Base-by-base conservation (phyloP, 345 rosid species). In the Kernera saxatilis region DNA sequence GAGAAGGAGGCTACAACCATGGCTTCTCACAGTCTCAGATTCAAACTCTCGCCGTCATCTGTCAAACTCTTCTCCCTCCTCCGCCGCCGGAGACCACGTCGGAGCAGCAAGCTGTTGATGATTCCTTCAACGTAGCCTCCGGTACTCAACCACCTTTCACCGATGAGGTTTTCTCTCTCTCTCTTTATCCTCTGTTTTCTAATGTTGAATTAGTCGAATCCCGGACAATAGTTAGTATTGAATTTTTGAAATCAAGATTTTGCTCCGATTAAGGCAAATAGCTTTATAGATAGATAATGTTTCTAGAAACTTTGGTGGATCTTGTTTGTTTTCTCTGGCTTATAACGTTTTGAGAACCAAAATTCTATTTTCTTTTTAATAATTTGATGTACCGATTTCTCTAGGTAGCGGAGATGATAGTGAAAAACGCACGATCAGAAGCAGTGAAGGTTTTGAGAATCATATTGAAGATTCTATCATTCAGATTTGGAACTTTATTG, bases 11-110 rank as follows among this genome's bases (percentile, higher is more conserved):
- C 6, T 84, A 73, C 54, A 79, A 44, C 58, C 97, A 90, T 81
- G 96, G 97, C n/a, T 79, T 90, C 77, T 84, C 91, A 40, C 72
- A 72, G 0, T 65, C 71, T 63, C 93, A 93, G 82, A 83, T 93
- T 54, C 84, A 84, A 64, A 48, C 89, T 8, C 82, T 93, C 11
- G 49, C 89, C 41, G 82, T 85, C 30, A 73, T 88, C 41, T 88
- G 87, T 54, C 87, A 82, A 72, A 57, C 93, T 10, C 45, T 93
- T 36, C 63, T 93, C 64, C 96, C 96, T 81, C 75, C 87, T 11
- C 75, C 33, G 8, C 19, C 23, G 2, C 17, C 51, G 0, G 81
- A 71, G n/a, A 14, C 48, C 49, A 51, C 7, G 25, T 0, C 80
- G 69, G 25, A 13, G 25, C 35, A 54, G 15, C 15, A 26, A 54